A percentile compares a stretch with the other conserved stretches of the same genome.
phyloP scores from a whole-genome alignment of 352 stramenopile species.

The Pythium phragmitis region DNA sequence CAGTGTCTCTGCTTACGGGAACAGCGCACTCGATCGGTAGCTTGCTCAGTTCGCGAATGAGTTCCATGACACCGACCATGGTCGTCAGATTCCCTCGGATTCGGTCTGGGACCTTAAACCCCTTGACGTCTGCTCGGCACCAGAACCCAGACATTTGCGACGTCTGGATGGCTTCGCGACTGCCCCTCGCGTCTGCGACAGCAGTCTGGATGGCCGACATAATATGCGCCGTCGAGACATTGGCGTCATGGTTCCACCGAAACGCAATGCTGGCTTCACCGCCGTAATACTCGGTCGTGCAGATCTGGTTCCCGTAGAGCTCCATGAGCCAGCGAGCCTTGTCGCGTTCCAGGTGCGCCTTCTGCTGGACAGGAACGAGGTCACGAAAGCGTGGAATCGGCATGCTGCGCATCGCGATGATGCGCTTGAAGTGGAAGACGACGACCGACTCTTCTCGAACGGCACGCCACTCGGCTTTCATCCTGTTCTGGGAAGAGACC shows the following conservation, averaged over 20 bases:
- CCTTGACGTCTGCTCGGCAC: not conserved
- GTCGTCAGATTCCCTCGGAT: not conserved
- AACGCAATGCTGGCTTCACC: not conserved
- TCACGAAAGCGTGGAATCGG: not conserved
- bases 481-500: not conserved
- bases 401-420: conserved; percentile 4
- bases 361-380: not conserved
- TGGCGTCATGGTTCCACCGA: too few species aligned
- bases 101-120: not conserved
- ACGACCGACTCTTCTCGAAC: conserved; percentile 2
- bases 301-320: conserved; percentile 7
- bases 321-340: not conserved
- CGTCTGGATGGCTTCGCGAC: not conserved
- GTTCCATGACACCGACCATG: conserved; percentile 1
- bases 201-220: not conserved
- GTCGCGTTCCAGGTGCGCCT: not conserved
- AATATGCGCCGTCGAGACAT: not conserved
- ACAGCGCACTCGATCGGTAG: not conserved
- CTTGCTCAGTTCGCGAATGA: not conserved
- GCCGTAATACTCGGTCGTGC: conserved; percentile 9
- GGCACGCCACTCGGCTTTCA: not conserved
- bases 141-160: not conserved
- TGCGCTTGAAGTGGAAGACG: not conserved
- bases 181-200: too few species aligned
- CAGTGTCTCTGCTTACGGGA: not conserved